phyloP scores from a whole-genome alignment of 345 rosid genomes.

The Psidium friedrichsthalianum region DNA sequence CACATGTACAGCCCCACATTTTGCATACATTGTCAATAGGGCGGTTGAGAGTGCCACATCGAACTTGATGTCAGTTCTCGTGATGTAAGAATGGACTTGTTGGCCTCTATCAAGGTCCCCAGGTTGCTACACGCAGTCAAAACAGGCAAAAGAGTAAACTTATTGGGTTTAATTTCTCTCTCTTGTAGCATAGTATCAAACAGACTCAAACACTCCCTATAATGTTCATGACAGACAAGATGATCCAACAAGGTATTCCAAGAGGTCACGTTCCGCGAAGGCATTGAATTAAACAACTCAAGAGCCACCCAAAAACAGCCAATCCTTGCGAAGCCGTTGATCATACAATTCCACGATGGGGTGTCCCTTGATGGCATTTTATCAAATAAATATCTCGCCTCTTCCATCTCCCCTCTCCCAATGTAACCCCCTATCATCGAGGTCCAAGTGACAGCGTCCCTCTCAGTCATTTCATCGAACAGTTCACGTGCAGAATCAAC shows the following conservation, averaged over 20 bases:
- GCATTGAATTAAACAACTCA: slow-evolving; percentile 15
- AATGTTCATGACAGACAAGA: slow-evolving; percentile 36
- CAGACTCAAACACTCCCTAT: slow-evolving; percentile 38
- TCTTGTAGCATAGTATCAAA: slow-evolving; percentile 35
- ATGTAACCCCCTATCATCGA: slow-evolving; percentile 5
- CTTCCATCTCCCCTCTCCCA: slow-evolving; percentile 12
- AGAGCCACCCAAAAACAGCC: slow-evolving; percentile 20
- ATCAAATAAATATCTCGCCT: slow-evolving; percentile 16
- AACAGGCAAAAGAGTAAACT: slow-evolving; percentile 41
- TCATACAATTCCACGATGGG: slow-evolving; percentile 50
- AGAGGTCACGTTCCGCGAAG: slow-evolving; percentile 14
- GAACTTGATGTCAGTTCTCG: slow-evolving; percentile 12
- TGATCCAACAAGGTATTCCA: slow-evolving; percentile 37
- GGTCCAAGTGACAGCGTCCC: slow-evolving; percentile 19
- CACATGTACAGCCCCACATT: slow-evolving; percentile 16
- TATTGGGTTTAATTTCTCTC: slow-evolving; percentile 32
- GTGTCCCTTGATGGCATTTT: slow-evolving; percentile 21
- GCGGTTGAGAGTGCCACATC: slow-evolving; percentile 52
- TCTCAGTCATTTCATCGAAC: slow-evolving; percentile 26
- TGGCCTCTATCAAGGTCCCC: slow-evolving; percentile 32
- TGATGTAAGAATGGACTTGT: slow-evolving; percentile 33
- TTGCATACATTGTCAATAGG: slow-evolving; percentile 37
- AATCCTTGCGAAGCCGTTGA: slow-evolving; percentile 53
- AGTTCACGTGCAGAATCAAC: slow-evolving; percentile 28
- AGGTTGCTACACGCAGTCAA: slow-evolving; percentile 48